Base-by-base conservation (phyloP, 345 rosid species). In the Euclidium syriacum region DNA sequence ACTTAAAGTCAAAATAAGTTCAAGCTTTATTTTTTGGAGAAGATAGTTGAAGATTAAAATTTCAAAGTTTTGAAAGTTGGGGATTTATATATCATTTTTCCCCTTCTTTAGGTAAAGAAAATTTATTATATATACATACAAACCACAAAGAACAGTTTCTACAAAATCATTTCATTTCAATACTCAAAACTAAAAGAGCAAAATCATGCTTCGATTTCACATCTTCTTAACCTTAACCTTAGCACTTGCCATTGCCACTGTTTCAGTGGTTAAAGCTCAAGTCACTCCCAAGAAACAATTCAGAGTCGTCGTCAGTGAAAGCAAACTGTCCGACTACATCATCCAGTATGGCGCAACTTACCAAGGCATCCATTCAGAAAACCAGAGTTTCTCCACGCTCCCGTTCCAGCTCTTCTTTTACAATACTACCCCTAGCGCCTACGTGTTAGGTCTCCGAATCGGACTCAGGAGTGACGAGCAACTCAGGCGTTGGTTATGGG, bases 401-500 rank as follows among this genome's bases (percentile, higher is more conserved):
- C 75, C 76, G 1, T 88, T 82, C 41, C 80, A 71, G 24, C 76
- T 88, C 6, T 61, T 74, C 18, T 88, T 83, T 8, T 82, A 79
- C 34, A 83, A 79, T 19, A 88, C 83, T 16, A 85, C 88, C 40
- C 80, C 86, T 2, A 55, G 77, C 71, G 90, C 82, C 27, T 88
- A 50, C 52, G 73, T 83, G 2, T 40, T 85, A 20, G 80, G 76
- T 22, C 56, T 83, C 1, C 79, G 86, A 12, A 81, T 70, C 60
- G 92, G 77, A 1, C 58, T 43, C 20, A 50, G 19, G 8, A 41
- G 71, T 16, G 78, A 84, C 7, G 78, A 75, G 20, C 71, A 79
- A 0, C 16, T 65, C 0, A 59, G 49, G 62, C 77, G 85, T 4
- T 82, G 81, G 83, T 80, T 82, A 0, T 87, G 91, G 94, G 90